Base-by-base conservation (phyloP, 306 rosid genomes). In the Alnus rubra region DNA sequence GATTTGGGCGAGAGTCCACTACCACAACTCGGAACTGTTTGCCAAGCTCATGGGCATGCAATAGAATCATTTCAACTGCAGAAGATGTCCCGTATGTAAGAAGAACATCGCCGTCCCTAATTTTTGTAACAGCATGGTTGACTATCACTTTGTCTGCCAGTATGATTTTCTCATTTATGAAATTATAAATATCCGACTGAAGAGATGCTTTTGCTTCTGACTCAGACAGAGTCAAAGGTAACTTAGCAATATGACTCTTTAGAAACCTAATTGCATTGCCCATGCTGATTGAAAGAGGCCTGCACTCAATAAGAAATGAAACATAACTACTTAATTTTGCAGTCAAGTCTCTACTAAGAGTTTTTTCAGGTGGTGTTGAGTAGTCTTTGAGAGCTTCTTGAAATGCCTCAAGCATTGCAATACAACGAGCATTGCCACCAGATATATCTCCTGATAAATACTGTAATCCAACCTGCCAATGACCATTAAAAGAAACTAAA, bases 251-350 rank as follows among this genome's bases (percentile, higher is more conserved):
- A 62, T 73, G 89, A 77, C 88, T 88, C 73, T 88, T 88, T 28
- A 88, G 84, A 82, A 86, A 88, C 72, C 92, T 84, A 79, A 88
- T 86, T 39, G 92, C 89, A 86, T 88, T 88, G 59, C 92, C 92
- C 92, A 88, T 88, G 79, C 89, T 88, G 85, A 88, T 84, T 79
- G 92, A 88, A 71, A 88, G 86, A 78, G 92, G 92, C 68, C 92
- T 80, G 37, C 92, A 88, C 76, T 86, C 85, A 60, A 74, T 88
- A 19, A 88, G 87, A 86, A 86, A 88, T 59, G 92, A 88, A 42
- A 88, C 89, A 72, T 81, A 88, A 84, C 89, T 84, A 72, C 84
- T 74, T 74, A 86, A 71, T 82, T 84, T 88, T 44, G 92, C 85
- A 13, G 92, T 88, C 48, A 88, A 35, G 76, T 88, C 92, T 82